phyloP scores from a whole-genome alignment of 2,329 filamentous ascomycete genomes.

The Neonectria punicea region DNA sequence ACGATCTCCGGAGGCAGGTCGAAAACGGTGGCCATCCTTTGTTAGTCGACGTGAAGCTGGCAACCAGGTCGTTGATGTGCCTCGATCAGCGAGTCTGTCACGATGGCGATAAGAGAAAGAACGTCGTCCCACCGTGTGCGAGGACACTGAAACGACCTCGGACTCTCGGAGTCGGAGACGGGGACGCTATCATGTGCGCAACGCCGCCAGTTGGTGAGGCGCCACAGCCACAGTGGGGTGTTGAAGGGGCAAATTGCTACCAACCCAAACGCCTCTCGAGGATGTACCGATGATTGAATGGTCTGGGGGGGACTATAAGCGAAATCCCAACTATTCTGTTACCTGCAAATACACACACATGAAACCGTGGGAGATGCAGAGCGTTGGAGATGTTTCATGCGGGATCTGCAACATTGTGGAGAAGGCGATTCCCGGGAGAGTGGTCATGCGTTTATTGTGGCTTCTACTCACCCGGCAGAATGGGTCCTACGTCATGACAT shows the following conservation, averaged over 20 bases:
- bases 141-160: background rate
- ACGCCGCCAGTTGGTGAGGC: background rate
- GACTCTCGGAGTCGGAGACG: background rate
- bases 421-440: background rate
- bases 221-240: background rate
- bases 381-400: background rate
- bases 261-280: background rate
- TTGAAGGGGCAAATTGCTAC: background rate
- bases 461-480: background rate
- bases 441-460: background rate
- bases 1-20: slow-evolving; percentile 7
- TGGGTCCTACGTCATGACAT: background rate
- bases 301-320: no score
- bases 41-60: background rate
- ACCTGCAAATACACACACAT: background rate
- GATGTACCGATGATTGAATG: background rate
- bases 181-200: background rate
- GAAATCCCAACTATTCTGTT: background rate
- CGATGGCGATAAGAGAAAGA: background rate
- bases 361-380: background rate
- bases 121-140: background rate
- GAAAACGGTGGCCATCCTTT: background rate
- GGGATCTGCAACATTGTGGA: background rate
- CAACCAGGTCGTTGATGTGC: background rate
- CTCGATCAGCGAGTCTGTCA: background rate